A percentile compares a stretch with the other conserved stretches of the same genome.
Conservation (phyloP, 2,329 filamentous ascomycete species). For the Sphaerulina populicola region DNA sequence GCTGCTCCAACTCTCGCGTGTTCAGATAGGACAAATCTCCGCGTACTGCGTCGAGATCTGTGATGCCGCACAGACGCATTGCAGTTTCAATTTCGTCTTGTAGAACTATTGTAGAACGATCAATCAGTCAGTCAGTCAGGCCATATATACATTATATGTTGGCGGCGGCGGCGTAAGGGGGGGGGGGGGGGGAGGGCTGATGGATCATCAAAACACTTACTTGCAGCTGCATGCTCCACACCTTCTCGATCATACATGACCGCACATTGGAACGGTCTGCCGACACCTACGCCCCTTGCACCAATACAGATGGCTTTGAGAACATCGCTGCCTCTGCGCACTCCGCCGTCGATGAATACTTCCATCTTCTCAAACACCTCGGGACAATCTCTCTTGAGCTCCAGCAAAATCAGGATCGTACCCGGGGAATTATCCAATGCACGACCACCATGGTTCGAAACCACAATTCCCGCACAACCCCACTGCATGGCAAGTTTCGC, state of each 20-base stretch:
- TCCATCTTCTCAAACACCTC: conserved; percentile 54
- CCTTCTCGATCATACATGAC: conserved; percentile 52
- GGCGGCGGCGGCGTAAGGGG: too few species aligned
- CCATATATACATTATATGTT: too few species aligned
- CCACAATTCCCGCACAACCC: conserved; percentile 42
- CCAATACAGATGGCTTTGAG: conserved; percentile 60
- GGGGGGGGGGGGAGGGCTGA: too few species aligned
- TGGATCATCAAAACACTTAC: conserved; percentile 36
- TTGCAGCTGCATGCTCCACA: conserved; percentile 45
- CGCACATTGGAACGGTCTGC: conserved; percentile 53
- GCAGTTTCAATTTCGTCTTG: conserved; percentile 56
- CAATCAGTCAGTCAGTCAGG: not conserved
- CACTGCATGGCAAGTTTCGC: conserved; percentile 37
- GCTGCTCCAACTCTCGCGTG: conserved; percentile 44
- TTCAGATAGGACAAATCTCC: conserved; percentile 51
- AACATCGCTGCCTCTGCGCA: conserved; percentile 57
- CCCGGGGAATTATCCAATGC: conserved; percentile 45
- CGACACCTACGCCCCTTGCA: conserved; percentile 54
- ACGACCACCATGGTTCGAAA: conserved; percentile 47
- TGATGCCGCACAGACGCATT: conserved; percentile 59
- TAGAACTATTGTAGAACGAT: conserved; percentile 30
- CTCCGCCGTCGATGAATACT: conserved; percentile 57
- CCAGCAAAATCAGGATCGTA: conserved; percentile 52
- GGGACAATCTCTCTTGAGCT: conserved; percentile 54
- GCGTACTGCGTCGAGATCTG: conserved; percentile 51